phyloP scores from a whole-genome alignment of 2,329 filamentous ascomycete species.

The Stagonosporopsis rhizophila region DNA sequence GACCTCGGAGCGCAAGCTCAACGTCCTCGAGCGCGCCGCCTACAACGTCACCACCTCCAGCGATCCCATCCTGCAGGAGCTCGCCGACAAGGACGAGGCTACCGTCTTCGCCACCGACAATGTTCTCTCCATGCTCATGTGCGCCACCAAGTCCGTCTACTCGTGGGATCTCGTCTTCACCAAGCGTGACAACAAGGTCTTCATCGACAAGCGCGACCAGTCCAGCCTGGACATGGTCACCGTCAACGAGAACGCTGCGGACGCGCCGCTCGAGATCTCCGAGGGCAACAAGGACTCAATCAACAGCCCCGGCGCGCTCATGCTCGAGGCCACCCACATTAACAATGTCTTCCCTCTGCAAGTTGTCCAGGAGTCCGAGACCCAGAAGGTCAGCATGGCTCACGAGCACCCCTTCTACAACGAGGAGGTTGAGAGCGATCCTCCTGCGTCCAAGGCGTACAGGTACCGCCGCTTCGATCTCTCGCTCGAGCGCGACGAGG shows the following conservation, averaged over 20 bases:
- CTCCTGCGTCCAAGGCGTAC: conserved; percentile 95
- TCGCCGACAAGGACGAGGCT: conserved; percentile 93
- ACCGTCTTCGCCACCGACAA: conserved; percentile 97
- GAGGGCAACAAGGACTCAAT: conserved; percentile 93
- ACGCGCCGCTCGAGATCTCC: conserved; percentile 88
- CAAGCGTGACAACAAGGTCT: conserved; percentile 94
- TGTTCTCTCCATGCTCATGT: conserved; percentile 99
- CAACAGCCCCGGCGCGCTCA: conserved; percentile 91
- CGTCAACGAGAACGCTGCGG: conserved; percentile 97
- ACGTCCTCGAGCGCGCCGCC: conserved; percentile 87
- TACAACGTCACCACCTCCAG: conserved; percentile 98
- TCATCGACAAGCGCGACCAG: conserved; percentile 97
- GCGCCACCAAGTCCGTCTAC: conserved; percentile 93
- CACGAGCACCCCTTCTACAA: conserved; percentile 99
- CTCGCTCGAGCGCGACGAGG: conserved; percentile 87
- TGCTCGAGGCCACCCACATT: conserved; percentile 98
- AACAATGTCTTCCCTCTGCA: conserved; percentile 99
- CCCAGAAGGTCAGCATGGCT: conserved; percentile 79
- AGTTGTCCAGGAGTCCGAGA: conserved; percentile 83
- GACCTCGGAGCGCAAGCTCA: conserved; percentile 84
- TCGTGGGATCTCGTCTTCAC: conserved; percentile 97
- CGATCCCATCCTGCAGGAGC: conserved; percentile 95
- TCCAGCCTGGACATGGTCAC: conserved; percentile 96
- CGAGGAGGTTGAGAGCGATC: conserved; percentile 87
- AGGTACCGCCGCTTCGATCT: conserved; percentile 98